Percentiles rank a stretch among this genome's conserved stretches.
Conservation (phyloP, 2,329 filamentous ascomycete species). For the Endothia cerciana region DNA sequence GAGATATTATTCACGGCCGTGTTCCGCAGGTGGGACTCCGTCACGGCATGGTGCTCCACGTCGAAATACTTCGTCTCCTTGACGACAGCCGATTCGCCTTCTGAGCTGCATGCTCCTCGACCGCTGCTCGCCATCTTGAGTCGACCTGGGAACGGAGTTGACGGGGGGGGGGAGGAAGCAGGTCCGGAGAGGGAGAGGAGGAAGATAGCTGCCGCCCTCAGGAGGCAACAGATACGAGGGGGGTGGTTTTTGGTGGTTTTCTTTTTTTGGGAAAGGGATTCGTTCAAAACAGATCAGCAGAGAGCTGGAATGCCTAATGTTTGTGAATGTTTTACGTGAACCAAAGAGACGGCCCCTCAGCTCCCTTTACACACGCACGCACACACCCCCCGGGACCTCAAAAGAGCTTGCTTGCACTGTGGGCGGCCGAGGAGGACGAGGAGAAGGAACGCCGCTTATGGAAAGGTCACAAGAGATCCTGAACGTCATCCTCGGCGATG, state of each 20-base stretch:
- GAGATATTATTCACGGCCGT: constrained; percentile 65
- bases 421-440: background rate
- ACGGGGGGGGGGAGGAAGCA: background rate
- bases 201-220: background rate
- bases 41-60: constrained; percentile 37
- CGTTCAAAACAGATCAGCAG: background rate
- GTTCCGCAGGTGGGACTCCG: constrained; percentile 61
- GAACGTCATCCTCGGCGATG: constrained; percentile 13
- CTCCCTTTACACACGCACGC: constrained; percentile 2
- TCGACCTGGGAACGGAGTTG: background rate
- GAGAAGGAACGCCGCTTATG: constrained; percentile 1
- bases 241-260: too few species aligned
- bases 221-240: background rate
- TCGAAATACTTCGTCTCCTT: constrained; percentile 31
- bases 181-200: background rate
- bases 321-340: constrained; percentile 6
- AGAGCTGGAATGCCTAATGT: constrained; percentile 1
- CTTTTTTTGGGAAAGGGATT: background rate
- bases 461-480: background rate
- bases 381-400: background rate
- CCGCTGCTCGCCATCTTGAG: constrained; percentile 26
- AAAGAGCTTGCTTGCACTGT: background rate
- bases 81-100: constrained; percentile 22
- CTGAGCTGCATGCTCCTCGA: constrained; percentile 28
- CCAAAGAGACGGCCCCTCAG: background rate